Evolutionary conservation across 1,139 yeast genomes (phyloP).

Genomic region (Williopsis jadinii): DNA sequence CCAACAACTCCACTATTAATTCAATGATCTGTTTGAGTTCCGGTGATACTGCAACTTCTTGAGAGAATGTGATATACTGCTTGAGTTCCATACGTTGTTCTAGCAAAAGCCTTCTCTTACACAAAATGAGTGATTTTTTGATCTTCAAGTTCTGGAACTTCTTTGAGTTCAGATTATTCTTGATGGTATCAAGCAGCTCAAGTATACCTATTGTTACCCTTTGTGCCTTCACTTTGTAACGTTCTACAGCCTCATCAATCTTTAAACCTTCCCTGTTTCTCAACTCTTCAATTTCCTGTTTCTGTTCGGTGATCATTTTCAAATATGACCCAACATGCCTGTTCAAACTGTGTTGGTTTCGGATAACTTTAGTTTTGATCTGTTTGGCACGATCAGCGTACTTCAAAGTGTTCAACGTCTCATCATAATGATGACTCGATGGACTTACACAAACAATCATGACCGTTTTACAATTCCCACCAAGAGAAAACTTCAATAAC

Average conservation of each 20-base stretch:
- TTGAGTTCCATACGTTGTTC: slow-evolving; percentile 34
- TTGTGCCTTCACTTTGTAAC: slow-evolving; percentile 28
- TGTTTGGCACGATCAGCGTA: slow-evolving; percentile 90
- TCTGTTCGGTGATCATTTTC: slow-evolving; percentile 80
- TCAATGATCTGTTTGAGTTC: slow-evolving; percentile 9
- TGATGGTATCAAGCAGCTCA: slow-evolving; percentile 35
- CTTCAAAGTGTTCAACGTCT: slow-evolving; percentile 80
- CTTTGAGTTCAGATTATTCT: slow-evolving; percentile 34
- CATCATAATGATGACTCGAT: slow-evolving; percentile 80
- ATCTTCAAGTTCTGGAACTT: slow-evolving; percentile 42
- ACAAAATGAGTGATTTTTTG: slow-evolving; percentile 34
- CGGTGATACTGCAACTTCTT: slow-evolving; percentile 9
- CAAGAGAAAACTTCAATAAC: slow-evolving; percentile 79
- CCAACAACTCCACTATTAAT: slow-evolving; percentile 12
- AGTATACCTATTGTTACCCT: slow-evolving; percentile 33
- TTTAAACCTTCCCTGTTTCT: slow-evolving; percentile 45
- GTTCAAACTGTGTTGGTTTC: slow-evolving; percentile 73
- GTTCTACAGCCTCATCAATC: slow-evolving; percentile 30
- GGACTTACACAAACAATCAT: slow-evolving; percentile 96
- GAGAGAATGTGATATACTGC: slow-evolving; percentile 19
- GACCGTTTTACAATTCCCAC: slow-evolving; percentile 90
- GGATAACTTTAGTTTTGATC: slow-evolving; percentile 70
- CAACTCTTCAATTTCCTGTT: slow-evolving; percentile 67
- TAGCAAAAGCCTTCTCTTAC: slow-evolving; percentile 50
- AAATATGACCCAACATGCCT: slow-evolving; percentile 85